Evolutionary conservation across 345 rosid species (phyloP).

Genomic region (Triadica sebifera): DNA sequence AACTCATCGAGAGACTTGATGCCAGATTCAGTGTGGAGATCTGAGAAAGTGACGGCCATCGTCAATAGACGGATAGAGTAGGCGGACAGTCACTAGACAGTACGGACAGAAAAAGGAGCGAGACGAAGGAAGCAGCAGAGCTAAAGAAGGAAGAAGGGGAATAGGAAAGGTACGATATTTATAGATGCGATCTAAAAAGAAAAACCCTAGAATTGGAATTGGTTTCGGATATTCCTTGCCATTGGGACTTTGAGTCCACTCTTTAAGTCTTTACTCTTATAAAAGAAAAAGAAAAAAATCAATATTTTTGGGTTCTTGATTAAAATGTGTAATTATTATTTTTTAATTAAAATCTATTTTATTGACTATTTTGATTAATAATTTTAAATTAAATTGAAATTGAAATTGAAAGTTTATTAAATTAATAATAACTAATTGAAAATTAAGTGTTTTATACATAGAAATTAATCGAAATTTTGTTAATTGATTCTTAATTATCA

Average conservation of each 20-base stretch:
- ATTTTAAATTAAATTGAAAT: too few species aligned
- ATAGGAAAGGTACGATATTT: neutral
- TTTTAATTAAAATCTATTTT: too few species aligned
- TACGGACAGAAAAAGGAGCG: neutral
- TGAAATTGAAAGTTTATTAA: too few species aligned
- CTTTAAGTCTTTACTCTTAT: too few species aligned
- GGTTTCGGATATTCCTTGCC: neutral
- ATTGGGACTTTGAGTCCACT: too few species aligned
- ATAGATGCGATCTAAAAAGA: neutral
- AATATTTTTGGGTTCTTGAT: too few species aligned
- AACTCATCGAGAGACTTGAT: constrained; percentile 69
- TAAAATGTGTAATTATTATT: too few species aligned
- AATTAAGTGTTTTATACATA: too few species aligned
- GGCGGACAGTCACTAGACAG: neutral
- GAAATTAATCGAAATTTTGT: too few species aligned
- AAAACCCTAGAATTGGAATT: constrained; percentile 14
- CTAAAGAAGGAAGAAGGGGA: neutral
- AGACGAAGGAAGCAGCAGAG: neutral
- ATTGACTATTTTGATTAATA: too few species aligned
- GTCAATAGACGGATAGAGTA: neutral
- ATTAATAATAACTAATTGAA: too few species aligned
- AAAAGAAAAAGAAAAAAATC: neutral
- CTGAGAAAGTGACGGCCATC: constrained; percentile 81
- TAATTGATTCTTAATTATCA: too few species aligned
- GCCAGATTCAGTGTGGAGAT: constrained; percentile 85